Conservation (phyloP, 495 filamentous ascomycete species). For the Mycothermus thermophilus region DNA sequence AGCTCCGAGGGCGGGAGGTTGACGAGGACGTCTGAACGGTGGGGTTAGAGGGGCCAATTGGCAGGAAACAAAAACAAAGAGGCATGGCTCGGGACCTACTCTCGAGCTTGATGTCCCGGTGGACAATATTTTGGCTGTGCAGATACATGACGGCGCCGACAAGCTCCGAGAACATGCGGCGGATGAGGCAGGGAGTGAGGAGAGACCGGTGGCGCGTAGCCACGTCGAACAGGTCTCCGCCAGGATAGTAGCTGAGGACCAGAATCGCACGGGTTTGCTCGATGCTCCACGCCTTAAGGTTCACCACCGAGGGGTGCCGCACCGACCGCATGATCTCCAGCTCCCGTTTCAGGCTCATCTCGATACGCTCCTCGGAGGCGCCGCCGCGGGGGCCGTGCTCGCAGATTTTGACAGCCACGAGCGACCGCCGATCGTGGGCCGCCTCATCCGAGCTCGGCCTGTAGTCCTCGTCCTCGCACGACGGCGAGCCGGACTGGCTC, state of each 20-base stretch:
- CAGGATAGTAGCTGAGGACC: conserved; percentile 81
- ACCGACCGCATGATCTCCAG: conserved; percentile 80
- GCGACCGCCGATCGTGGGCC: conserved; percentile 31
- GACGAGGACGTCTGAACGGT: conserved; percentile 64
- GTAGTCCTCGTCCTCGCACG: conserved; percentile 30
- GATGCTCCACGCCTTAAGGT: conserved; percentile 76
- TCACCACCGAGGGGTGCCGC: conserved; percentile 76
- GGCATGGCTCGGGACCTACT: conserved; percentile 44
- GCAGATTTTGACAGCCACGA: conserved; percentile 92
- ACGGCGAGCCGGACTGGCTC: conserved; percentile 28
- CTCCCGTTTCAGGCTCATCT: conserved; percentile 85
- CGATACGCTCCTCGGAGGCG: conserved; percentile 73
- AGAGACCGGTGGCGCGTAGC: conserved; percentile 53
- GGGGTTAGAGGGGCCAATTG: conserved; percentile 17
- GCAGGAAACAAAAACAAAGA: conserved; percentile 1
- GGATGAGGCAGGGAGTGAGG: conserved; percentile 53
- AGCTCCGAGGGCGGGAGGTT: conserved; percentile 51
- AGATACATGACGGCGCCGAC: conserved; percentile 76
- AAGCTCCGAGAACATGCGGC: conserved; percentile 81
- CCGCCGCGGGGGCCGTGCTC: conserved; percentile 88
- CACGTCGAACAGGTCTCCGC: conserved; percentile 89
- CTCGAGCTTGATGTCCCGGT: conserved; percentile 95
- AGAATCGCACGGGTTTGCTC: conserved; percentile 68
- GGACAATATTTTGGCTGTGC: conserved; percentile 74
- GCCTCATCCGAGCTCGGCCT: conserved; percentile 5